A percentile compares a stretch with the other conserved stretches of the same genome.
phyloP scores from a whole-genome alignment of 768 basidiomycete species.

The Russula lepida region DNA sequence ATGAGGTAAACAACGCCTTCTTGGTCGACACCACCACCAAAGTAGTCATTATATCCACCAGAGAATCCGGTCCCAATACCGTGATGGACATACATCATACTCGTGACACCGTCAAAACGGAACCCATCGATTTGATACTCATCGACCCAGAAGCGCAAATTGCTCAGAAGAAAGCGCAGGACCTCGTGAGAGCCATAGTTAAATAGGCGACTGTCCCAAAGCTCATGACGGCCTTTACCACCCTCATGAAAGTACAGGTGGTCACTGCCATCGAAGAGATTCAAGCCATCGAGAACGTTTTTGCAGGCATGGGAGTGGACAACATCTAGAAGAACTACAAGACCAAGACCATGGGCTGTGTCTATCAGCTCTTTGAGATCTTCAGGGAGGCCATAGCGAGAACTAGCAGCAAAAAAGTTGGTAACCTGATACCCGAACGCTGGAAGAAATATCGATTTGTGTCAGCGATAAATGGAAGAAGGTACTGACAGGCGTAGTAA shows the following conservation, averaged over 20 bases:
- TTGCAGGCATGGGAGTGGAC: slow-evolving; percentile 99
- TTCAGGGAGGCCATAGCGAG: slow-evolving; percentile 93
- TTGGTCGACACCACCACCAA: slow-evolving; percentile 73
- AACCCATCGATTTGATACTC: slow-evolving; percentile 96
- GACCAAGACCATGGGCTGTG: slow-evolving; percentile 86
- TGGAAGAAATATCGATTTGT: slow-evolving; percentile 27
- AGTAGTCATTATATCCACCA: slow-evolving; percentile 98
- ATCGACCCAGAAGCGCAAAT: slow-evolving; percentile 92
- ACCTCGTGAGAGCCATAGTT: slow-evolving; percentile 97
- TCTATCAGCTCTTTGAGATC: slow-evolving; percentile 94
- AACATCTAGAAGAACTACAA: slow-evolving; percentile 90
- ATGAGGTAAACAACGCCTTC: slow-evolving; percentile 95
- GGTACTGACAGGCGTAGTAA: slow-evolving; percentile 83
- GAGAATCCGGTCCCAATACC: slow-evolving; percentile 98
- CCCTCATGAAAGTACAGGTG: slow-evolving; percentile 97
- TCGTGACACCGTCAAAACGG: slow-evolving; percentile 97
- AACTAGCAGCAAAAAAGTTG: slow-evolving; percentile 93
- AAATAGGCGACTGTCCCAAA: slow-evolving; percentile 97
- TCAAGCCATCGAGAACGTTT: slow-evolving; percentile 92
- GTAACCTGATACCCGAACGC: slow-evolving; percentile 99
- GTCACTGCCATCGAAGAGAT: slow-evolving; percentile 95
- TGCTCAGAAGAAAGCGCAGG: slow-evolving; percentile 87
- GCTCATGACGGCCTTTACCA: slow-evolving; percentile 80
- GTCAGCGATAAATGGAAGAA: neutral
- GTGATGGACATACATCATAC: slow-evolving; percentile 99